Base-by-base conservation (phyloP, 805 yeast genomes). In the Wickerhamomyces strasburgensis region DNA sequence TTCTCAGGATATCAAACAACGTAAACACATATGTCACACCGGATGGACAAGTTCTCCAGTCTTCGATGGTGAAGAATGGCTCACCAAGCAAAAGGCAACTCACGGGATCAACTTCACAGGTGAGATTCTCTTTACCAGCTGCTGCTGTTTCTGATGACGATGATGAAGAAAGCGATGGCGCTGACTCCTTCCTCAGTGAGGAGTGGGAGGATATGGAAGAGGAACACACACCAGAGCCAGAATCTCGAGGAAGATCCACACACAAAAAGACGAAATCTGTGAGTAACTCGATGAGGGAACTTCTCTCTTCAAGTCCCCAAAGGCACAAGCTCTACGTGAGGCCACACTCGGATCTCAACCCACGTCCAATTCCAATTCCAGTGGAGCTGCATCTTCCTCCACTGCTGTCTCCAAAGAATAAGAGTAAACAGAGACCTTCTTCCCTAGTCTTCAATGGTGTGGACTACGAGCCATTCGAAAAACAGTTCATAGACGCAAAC, bases 351-450 rank as follows among this genome's bases (percentile, higher is more conserved):
- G 61, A 65, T 6, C 39, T 65, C 27, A 65, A 63, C 41, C 42
- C 42, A 14, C 52, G 52, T 26, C 41, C 47, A 11, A 49, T 64
- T 1, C 62, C 71, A 1, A 54, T 65, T 2, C 71, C 71, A 7
- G 49, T 62, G 11, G 64, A 64, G 36, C 51, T 60, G 6, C 40
- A 48, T 3, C 40, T 65, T 7, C 71, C 71, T 8, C 70, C 70
- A 5, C 49, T 43, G 19, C 37, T 65, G 14, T 64, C 68, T 0
- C 64, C 65, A 5, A 37, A 42, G 27, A 63, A 64, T 42, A 59
- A 52, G 40, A 15, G 42, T 4, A 54, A 43, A 21, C 29, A 39
- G 9, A 47, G 63, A 18, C 57, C 57, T 29, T 35, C 39, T 3
- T 56, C 60, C 17, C 44, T 65, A n/a, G 42, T 65, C 1, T 65